Evolutionary conservation across 345 rosid genomes (phyloP), one percentile per base, ranked within the genome.

Genomic region (Boechera stricta): DNA sequence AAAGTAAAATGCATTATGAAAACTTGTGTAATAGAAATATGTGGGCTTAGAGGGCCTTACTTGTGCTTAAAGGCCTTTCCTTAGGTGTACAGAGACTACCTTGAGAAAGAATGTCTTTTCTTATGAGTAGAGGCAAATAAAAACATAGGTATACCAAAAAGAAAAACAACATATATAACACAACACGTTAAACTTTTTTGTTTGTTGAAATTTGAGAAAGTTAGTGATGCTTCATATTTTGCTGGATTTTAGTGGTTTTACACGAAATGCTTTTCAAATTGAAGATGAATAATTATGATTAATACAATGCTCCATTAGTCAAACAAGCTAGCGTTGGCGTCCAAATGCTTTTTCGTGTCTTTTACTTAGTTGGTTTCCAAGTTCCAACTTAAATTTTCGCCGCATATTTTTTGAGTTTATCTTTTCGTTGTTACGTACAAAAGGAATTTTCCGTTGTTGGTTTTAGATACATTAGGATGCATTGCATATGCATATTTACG

Each of bases 271-370:
- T 64, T 73, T 52, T 13, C 33, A 53, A 41, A 11, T 10, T 63
- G 53, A 44, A 44, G 49, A 44, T 44, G 49, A 44, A 32, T 64
- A 15, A 21, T 41, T 24, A 31, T 64, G 47, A 54, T 64, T 53
- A 52, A 15, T 44, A 13, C 49, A 44, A 32, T 51, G 2, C 28
- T 18, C 11, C 29, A 44, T 56, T 44, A 42, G 41, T 47, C 59
- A 74, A 35, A 74, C 31, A 74, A 65, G 78, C 33, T 48, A 56
- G 18, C 64, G 36, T 54, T 54, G 71, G 42, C 71, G 71, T 73
- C 71, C 35, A 63, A 33, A 49, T 67, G 11, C 6, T 33, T 11
- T 51, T 35, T 48, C 7, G 59, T 35, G 28, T 38, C 67, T 35
- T 41, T 44, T 18, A 44, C 21, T 47, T 48, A 33, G 15, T 59